Base-by-base conservation (phyloP, 176 grass and related monocot species). In the Triticum urartu region DNA sequence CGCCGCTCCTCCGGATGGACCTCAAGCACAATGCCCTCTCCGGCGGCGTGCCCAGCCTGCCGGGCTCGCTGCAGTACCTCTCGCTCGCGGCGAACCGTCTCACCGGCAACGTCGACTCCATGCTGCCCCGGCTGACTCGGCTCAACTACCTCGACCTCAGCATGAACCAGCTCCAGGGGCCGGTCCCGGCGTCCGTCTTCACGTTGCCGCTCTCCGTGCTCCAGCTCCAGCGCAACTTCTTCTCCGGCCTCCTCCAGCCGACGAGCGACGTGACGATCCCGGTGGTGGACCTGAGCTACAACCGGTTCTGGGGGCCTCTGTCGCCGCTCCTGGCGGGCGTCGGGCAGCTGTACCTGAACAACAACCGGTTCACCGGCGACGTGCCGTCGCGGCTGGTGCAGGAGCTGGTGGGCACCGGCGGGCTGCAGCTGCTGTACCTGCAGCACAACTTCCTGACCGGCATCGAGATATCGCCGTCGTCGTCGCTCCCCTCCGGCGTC, bases 371-470 rank as follows among this genome's bases (percentile, higher is more conserved):
- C 88, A 92, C 91, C 52, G 95, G 95, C 54, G 93, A 95, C 36
- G 95, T 98, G 14, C 95, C 95, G 20, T 79, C 89, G 56, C 68
- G 91, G 73, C 81, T 98, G 62, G 93, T 98, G 79, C 93, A 95
- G 81, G 91, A 92, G 84, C 91, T 98, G 22, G 91, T 97, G 1
- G 92, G 92, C 48, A 79, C 72, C 83, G 89, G 90, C 18, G 86
- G 93, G 4, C 78, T 98, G 78, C 91, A 95, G 88, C 68, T 98
- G 84, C 86, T 98, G 8, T 98, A 98, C 87, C 83, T 98, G 88
- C 95, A 98, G 84, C 95, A 98, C 90, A 98, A 95, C 87, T 98
- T 95, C 90, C 83, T 98, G 26, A 94, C 93, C 17, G 93, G 91
- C 59, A 93, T 98, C 77, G 89, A 93, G 89, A 94, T 98, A 28